These are phyloP conservation scores for Gryganskiella cystojenkinii DNA, from an alignment of 192 early-diverging fungal species.

Conservation along the genomic window DNA sequence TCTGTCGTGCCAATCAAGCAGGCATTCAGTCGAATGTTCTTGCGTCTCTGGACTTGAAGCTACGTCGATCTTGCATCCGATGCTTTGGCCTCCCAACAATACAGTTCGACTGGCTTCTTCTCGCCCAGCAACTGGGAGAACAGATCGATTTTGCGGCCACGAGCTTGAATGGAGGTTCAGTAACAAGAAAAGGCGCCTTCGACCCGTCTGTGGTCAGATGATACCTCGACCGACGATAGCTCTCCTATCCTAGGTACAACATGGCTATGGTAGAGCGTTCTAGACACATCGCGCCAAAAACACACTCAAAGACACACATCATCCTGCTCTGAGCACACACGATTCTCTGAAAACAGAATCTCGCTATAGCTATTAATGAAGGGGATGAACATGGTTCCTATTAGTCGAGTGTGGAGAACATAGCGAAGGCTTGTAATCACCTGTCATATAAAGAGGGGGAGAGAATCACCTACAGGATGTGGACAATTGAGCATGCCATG, in stretches of 20 bases:
- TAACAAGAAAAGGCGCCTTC: conserved; percentile 6
- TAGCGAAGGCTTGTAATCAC: background rate
- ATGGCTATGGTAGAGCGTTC: background rate
- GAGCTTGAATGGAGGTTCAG: conserved; percentile 9
- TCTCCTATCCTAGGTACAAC: conserved; percentile 5
- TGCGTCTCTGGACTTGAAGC: conserved; percentile 3
- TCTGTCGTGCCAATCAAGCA: conserved; percentile 7
- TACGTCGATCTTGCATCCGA: conserved; percentile 5
- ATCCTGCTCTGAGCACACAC: conserved; percentile 5
- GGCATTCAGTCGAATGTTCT: conserved; percentile 7
- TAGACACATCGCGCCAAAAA: conserved; percentile 5
- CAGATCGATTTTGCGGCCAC: conserved; percentile 3
- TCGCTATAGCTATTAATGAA: conserved; percentile 1
- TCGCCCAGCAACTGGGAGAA: conserved; percentile 7
- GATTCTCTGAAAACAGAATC: conserved; percentile 10
- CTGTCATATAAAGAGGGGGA: conserved; percentile 1
- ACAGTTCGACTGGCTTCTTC: conserved; percentile 4
- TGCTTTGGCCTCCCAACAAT: conserved; percentile 7
- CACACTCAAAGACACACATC: conserved; percentile 10
- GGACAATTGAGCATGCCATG: conserved; percentile 4
- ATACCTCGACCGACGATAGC: conserved; percentile 1
- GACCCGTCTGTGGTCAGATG: background rate
- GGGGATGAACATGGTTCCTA: conserved; percentile 6
- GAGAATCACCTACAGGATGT: conserved; percentile 3
- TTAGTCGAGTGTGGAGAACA: background rate